Evolutionary conservation across 768 basidiomycete species (phyloP), one percentile per base, ranked within the genome.

Genomic region (Pholiota molesta): DNA sequence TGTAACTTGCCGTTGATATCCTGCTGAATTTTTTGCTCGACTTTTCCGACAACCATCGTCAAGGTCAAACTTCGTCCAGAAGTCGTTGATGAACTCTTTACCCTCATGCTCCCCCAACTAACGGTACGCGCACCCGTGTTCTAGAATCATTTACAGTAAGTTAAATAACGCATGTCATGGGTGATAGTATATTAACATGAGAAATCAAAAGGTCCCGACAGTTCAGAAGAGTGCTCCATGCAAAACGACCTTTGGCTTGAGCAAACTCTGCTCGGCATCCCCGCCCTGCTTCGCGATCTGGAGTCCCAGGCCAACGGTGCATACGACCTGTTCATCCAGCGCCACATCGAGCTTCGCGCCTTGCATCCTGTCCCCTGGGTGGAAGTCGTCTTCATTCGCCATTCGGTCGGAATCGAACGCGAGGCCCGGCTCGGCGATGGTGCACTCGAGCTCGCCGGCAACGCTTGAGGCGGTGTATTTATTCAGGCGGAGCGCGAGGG

Each of bases 231-330:
- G 58, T n/a, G 66, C 66, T 31, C 63, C 67, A 40, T 68, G 68
- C 23, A 75, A 67, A 23, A 73, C 69, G 7, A 73, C 69, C 61
- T 72, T 71, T 28, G 74, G 74, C 57, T 70, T 75, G n/a, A 75
- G 52, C 33, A 71, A 59, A 21, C 66, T 49, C 37, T 66, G 64
- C 21, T 62, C 62, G 21, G 57, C 55, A 44, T 70, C 66, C 13
- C 52, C 52, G 23, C 49, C 60, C 21, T 56, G 45, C 21, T 66
- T 62, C 54, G 56, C 57, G 62, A 60, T 60, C 52, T 65, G 67
- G 54, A 78, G 62, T 35, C 77, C 77, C 28, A 78, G 55, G 11
- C 72, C 75, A 23, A 74, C 67, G 13, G 73, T 75, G 49, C 74
- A 75, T 17, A 77, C 62, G 17, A 77, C 73, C 26, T 67, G 59